Base-by-base conservation (phyloP, 1,139 yeast genomes). In the Zygosaccharomyces sapae region DNA sequence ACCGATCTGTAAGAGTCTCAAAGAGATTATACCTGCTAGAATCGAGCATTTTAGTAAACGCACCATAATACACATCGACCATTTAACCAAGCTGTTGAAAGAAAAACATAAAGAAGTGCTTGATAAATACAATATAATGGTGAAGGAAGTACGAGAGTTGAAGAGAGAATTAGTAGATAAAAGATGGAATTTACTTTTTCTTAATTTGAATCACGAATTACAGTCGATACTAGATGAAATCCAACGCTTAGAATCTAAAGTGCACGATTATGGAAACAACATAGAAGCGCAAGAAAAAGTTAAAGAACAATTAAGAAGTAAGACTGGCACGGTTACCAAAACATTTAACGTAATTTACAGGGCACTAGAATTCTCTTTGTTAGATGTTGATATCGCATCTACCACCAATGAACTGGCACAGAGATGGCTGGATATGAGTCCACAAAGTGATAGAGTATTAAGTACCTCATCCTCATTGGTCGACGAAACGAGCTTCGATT, bases 161-260 rank as follows among this genome's bases (percentile, higher is more conserved):
- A 76, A 76, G 56, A 55, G 55, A 6, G 79, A 76, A 40, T 57
- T 76, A 13, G 71, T 83, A 1, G 81, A 78, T 48, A 68, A 70
- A 30, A 73, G 79, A 55, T 83, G 88, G 89, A 67, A 72, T 50
- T 71, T 72, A 24, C 67, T 80, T 1, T 80, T 79, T 53, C 65
- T 62, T 10, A 73, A 69, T 49, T 59, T 80, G 44, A 67, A 73
- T 40, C 63, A 64, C 4, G 78, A 77, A 52, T 60, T 75, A 5
- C 61, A 62, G 0, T 57, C 56, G 19, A 50, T 67, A 12, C 49
- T 71, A 3, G 55, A 54, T 2, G 70, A 71, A 31, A 57, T 72
- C 12, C 63, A 68, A 33, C 65, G 62, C 13, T 65, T 72, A 40
- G 50, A 58, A 29, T 35, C 46, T n/a, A 62, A 53, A 37, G 29